These are phyloP conservation scores for Juncus inflexus DNA, from an alignment of 176 grass and related monocot species.

Conservation along the genomic window DNA sequence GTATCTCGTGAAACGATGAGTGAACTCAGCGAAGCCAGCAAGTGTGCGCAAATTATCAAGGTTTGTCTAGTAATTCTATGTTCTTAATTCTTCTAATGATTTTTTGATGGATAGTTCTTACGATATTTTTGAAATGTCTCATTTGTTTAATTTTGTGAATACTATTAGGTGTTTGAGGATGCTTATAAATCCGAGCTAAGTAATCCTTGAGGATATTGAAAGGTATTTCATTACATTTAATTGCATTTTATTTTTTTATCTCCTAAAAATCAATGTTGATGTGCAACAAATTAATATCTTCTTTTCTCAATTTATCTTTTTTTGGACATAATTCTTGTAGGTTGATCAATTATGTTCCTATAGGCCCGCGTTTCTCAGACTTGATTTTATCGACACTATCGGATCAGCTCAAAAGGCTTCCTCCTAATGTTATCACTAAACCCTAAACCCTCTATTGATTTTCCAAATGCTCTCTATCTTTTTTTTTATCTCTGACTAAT, in stretches of 20 bases:
- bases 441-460: background rate
- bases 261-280: background rate
- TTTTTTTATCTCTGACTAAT: conserved; percentile 5
- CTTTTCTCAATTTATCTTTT: background rate
- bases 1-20: conserved; percentile 96
- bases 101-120: background rate
- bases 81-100: conserved; percentile 3
- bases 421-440: conserved; percentile 58
- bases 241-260: background rate
- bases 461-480: background rate
- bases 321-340: conserved; percentile 35
- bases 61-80: conserved; percentile 34
- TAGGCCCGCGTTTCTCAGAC: conserved; percentile 92
- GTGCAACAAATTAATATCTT: background rate
- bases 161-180: conserved; percentile 89
- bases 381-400: conserved; percentile 80
- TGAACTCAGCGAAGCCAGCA: conserved; percentile 86
- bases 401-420: conserved; percentile 87
- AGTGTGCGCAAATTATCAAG: conserved; percentile 91
- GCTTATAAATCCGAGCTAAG: conserved; percentile 96
- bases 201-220: conserved; percentile 96
- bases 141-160: conserved; percentile 2
- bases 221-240: conserved; percentile 25
- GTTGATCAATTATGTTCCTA: conserved; percentile 92
- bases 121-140: background rate